Evolutionary conservation across 225 moss, liverwort and hornwort genomes (phyloP), one percentile per base, ranked within the genome.

Genomic region (Sphagnum contortum): DNA sequence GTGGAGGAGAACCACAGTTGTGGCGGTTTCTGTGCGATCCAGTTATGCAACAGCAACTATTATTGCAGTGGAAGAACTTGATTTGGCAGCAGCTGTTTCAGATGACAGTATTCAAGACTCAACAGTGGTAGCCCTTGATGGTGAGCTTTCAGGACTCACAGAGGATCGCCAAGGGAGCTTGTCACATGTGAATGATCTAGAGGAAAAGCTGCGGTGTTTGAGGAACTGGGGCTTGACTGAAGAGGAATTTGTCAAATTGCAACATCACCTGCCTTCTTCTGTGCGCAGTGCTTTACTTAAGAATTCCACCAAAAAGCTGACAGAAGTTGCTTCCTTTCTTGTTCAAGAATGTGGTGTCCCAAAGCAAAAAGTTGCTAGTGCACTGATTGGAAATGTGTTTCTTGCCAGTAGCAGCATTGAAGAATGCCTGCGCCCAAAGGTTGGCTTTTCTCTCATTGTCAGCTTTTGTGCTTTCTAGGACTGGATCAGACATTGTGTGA

Each of bases 331-430:
- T 57, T 68, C 60, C 3, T 86, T 89, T 64, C 57, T 89, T 58
- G 86, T 81, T 6, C 79, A 81, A 60, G 89, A 89, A 69, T 78
- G 81, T 12, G 86, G 89, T 48, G 58, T 89, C n/a, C 56, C 70
- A 59, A 77, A 74, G 67, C 72, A 73, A 52, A 81, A 89, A 55
- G 79, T 86, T 54, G 89, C 81, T 5, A 64, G 81, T 60, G 60
- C 81, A 3, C 64, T 86, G 50, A 79, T 89, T 60, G 68, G 75
- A 55, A 89, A 86, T 54, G 83, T 81, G 14, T 89, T 66, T 68
- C 71, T 89, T 45, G 86, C 81, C 11, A 83, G 86, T 57, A 89
- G 86, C 68, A 86, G 86, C 69, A 75, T 89, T 50, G 81, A 81
- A 44, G 81, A 78, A 9, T 86, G 81, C 57, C 76, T 89, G 69